Evolutionary conservation across 441 rosid species (phyloP).

Genomic region (Populus hybrid): DNA sequence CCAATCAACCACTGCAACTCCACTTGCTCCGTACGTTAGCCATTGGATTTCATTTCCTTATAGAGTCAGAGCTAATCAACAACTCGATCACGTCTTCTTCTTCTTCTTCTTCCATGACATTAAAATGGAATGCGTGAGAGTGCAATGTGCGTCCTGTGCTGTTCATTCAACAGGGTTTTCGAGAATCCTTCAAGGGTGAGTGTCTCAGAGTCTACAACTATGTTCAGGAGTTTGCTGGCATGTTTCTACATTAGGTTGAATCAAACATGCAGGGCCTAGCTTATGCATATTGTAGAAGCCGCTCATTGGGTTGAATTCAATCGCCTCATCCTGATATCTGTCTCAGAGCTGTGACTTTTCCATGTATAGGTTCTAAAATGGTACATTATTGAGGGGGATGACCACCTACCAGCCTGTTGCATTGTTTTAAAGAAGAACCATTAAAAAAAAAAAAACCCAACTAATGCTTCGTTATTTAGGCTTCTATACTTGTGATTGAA

Average conservation of each 20-base stretch:
- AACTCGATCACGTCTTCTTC: slow-evolving; percentile 38
- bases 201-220: slow-evolving; percentile 10
- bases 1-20: slow-evolving; percentile 30
- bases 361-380: background rate
- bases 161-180: slow-evolving; percentile 24
- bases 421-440: no score
- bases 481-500: no score
- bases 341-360: background rate
- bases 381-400: background rate
- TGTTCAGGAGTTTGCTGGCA: slow-evolving; percentile 2
- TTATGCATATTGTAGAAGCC: background rate
- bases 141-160: no score
- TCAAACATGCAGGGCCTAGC: background rate
- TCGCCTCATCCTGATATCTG: background rate
- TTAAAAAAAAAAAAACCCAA: no score
- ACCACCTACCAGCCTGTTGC: no score
- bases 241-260: slow-evolving; percentile 6
- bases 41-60: slow-evolving; percentile 27
- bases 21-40: slow-evolving; percentile 17
- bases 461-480: no score
- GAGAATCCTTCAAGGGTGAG: slow-evolving; percentile 84
- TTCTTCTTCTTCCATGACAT: background rate
- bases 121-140: background rate
- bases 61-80: slow-evolving; percentile 39
- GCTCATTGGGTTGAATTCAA: background rate